Conservation (phyloP, 2,329 filamentous ascomycete species). For the Phoma sp. region DNA sequence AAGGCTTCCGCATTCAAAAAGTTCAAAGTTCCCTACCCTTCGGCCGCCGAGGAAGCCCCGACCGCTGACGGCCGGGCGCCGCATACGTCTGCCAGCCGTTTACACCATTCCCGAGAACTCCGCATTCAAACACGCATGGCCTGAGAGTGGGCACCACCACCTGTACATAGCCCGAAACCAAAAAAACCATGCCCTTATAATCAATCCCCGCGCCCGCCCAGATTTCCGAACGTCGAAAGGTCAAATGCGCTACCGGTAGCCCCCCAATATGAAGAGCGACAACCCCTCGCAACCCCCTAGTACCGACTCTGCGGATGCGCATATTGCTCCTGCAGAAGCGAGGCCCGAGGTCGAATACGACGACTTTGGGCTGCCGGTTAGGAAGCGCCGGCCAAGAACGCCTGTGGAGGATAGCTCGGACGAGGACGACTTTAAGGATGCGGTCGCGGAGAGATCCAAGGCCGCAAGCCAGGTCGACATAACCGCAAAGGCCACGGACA, state of each 20-base stretch:
- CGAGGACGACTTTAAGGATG: conserved; percentile 40
- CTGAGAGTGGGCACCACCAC: conserved; percentile 6
- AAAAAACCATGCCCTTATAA: conserved; percentile 9
- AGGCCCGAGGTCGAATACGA: conserved; percentile 61
- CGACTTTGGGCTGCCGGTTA: conserved; percentile 75
- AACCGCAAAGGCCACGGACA: conserved; percentile 6
- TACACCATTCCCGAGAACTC: conserved; percentile 1
- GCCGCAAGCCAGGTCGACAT: conserved; percentile 5
- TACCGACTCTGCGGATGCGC: conserved; percentile 29
- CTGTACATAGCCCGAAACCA: conserved; percentile 9
- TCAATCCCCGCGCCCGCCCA: conserved; percentile 7
- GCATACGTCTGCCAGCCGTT: conserved; percentile 1
- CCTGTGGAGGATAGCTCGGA: conserved; percentile 38
- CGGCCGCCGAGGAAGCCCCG: conserved; percentile 4
- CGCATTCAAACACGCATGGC: conserved; percentile 8
- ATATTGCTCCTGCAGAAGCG: conserved; percentile 19
- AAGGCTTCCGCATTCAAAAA: conserved; percentile 10
- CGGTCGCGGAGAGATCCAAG: conserved; percentile 19
- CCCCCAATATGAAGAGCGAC: conserved; percentile 35
- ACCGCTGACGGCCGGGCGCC: background rate
- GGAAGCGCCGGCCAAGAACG: conserved; percentile 51
- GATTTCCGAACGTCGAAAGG: no score
- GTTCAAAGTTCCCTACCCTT: background rate
- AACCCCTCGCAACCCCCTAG: conserved; percentile 39
- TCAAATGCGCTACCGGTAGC: conserved; percentile 22